Evolutionary conservation across 1,284 basidiomycete genomes (phyloP).

Genomic region (Mycena citricolor): DNA sequence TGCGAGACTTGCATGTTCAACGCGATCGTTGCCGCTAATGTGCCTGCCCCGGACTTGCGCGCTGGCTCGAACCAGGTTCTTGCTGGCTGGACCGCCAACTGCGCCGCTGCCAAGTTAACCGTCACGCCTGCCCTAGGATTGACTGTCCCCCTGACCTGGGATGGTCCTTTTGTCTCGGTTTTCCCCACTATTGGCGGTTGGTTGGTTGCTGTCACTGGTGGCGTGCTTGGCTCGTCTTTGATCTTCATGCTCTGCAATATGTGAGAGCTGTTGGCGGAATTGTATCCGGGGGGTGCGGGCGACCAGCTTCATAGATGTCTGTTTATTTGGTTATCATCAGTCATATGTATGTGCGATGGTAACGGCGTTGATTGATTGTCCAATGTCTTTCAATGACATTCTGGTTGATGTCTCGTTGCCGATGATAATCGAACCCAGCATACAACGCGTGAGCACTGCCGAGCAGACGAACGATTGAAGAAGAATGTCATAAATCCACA

Average conservation of each 20-base stretch:
- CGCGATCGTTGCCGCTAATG: constrained; percentile 50
- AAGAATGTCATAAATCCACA: too few species aligned
- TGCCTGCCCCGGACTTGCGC: constrained; percentile 45
- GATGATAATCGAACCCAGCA: too few species aligned
- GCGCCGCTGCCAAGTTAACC: constrained; percentile 33
- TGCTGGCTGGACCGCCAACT: constrained; percentile 27
- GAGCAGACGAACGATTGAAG: too few species aligned
- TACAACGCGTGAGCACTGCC: too few species aligned
- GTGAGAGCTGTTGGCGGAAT: too few species aligned
- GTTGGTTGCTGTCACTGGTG: constrained; percentile 47
- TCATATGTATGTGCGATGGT: too few species aligned
- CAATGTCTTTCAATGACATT: too few species aligned
- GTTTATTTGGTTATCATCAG: too few species aligned
- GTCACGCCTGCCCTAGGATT: constrained; percentile 41
- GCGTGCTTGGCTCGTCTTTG: constrained; percentile 24
- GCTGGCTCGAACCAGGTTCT: constrained; percentile 58
- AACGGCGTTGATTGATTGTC: too few species aligned
- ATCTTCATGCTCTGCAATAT: constrained; percentile 25
- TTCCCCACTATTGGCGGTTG: constrained; percentile 40
- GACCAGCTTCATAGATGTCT: too few species aligned
- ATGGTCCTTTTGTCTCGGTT: constrained; percentile 52
- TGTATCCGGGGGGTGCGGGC: too few species aligned
- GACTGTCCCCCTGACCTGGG: constrained; percentile 50
- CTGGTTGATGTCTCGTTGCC: too few species aligned
- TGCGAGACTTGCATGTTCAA: constrained; percentile 69